Conservation (phyloP, 2,329 filamentous ascomycete genomes). For the Stromatinia cepivora region DNA sequence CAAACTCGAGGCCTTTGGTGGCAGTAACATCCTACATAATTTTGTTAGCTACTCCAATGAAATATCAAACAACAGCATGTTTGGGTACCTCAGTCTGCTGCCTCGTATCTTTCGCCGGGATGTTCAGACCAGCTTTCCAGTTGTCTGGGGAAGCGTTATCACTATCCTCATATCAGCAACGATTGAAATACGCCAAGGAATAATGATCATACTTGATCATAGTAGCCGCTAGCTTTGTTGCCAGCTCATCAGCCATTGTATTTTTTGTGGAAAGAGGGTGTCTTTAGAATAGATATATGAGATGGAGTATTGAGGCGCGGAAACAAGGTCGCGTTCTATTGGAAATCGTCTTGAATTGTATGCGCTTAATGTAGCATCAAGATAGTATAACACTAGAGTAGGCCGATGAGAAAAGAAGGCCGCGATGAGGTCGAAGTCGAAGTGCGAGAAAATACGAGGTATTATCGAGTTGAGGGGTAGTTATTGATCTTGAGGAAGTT, state of each 20-base stretch:
- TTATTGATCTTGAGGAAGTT: constrained; percentile 5
- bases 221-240: constrained; percentile 57
- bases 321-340: constrained; percentile 20
- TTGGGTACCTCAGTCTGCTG: constrained; percentile 73
- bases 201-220: constrained; percentile 47
- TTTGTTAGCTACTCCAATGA: constrained; percentile 25
- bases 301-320: constrained; percentile 16
- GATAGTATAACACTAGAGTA: constrained; percentile 9
- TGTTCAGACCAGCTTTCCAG: constrained; percentile 73
- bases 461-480: constrained; percentile 24
- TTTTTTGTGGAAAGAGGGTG: constrained; percentile 14
- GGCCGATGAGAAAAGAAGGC: not conserved
- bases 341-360: constrained; percentile 20
- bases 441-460: constrained; percentile 4
- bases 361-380: constrained; percentile 22
- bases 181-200: not conserved
- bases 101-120: constrained; percentile 72
- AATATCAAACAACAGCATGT: not conserved
- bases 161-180: constrained; percentile 23
- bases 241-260: constrained; percentile 49
- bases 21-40: constrained; percentile 83
- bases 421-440: not conserved
- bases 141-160: constrained; percentile 50
- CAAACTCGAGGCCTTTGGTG: constrained; percentile 96
- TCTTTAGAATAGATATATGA: constrained; percentile 8